A percentile compares a stretch with the other conserved stretches of the same genome.
Conservation (phyloP, 2,329 filamentous ascomycete genomes). For the Bipolaris bicolor region DNA sequence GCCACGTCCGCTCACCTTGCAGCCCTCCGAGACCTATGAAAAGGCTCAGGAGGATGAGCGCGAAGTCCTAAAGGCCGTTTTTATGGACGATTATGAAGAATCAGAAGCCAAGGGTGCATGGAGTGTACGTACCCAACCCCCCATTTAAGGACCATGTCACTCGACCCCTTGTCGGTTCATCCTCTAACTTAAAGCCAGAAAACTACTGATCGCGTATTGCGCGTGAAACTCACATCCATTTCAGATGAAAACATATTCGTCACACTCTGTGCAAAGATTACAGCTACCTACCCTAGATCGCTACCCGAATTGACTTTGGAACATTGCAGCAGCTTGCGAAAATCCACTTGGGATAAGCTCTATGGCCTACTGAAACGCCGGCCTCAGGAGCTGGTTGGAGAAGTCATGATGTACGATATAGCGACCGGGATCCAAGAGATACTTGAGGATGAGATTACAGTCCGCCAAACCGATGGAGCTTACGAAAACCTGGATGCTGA, state of each 20-base stretch:
- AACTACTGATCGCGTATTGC: constrained; percentile 79
- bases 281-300: constrained; percentile 89
- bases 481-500: constrained; percentile 90
- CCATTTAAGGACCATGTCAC: not conserved
- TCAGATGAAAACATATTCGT: constrained; percentile 74
- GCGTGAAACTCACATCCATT: constrained; percentile 75
- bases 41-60: constrained; percentile 89
- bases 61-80: constrained; percentile 84
- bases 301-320: constrained; percentile 74
- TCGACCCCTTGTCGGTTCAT: not conserved
- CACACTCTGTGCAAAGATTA: constrained; percentile 78
- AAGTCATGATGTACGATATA: constrained; percentile 70
- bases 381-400: constrained; percentile 67
- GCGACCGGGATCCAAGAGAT: constrained; percentile 68
- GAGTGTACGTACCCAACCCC: constrained; percentile 66
- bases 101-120: constrained; percentile 77
- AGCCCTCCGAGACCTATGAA: constrained; percentile 68
- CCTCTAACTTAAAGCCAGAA: constrained; percentile 58
- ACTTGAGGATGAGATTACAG: constrained; percentile 83
- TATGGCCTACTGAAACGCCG: constrained; percentile 71
- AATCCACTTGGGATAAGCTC: constrained; percentile 73
- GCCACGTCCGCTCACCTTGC: constrained; percentile 38
- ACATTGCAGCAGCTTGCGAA: constrained; percentile 67
- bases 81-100: constrained; percentile 83
- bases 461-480: constrained; percentile 74